Evolutionary conservation across 768 basidiomycete species (phyloP).

Genomic region (Aureoboletus auriporus): DNA sequence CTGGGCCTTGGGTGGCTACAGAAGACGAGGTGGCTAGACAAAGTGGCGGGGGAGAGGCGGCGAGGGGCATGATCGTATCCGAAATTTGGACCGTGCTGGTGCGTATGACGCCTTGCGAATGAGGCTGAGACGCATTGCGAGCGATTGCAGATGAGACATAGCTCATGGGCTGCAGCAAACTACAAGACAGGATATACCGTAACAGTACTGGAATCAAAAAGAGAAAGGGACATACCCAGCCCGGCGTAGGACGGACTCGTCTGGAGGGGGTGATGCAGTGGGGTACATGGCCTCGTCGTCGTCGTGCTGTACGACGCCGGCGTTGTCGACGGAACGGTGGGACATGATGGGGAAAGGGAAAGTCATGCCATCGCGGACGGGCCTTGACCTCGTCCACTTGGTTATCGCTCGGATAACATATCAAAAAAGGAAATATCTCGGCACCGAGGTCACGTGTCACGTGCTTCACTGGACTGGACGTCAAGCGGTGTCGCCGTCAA

Average conservation of each 20-base stretch:
- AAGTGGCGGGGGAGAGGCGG: conserved; percentile 2
- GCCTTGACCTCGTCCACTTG: background rate
- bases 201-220: background rate
- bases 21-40: conserved; percentile 1
- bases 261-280: conserved; percentile 25
- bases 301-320: background rate
- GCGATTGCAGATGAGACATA: conserved; percentile 33
- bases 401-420: background rate
- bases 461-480: background rate
- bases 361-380: conserved; percentile 4
- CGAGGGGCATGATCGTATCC: conserved; percentile 34
- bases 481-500: conserved; percentile 5
- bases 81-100: conserved; percentile 65
- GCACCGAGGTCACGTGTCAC: conserved; percentile 10
- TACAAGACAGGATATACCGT: conserved; percentile 20
- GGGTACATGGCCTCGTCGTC: conserved; percentile 10
- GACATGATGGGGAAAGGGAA: background rate
- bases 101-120: conserved; percentile 63
- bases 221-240: conserved; percentile 44
- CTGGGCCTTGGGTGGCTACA: conserved; percentile 3
- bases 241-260: conserved; percentile 44
- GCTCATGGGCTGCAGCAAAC: conserved; percentile 55
- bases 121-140: conserved; percentile 30
- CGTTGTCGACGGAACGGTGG: background rate
- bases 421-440: conserved; percentile 8